Conservation (phyloP, 768 basidiomycete species). For the Termitomyces sp. region DNA sequence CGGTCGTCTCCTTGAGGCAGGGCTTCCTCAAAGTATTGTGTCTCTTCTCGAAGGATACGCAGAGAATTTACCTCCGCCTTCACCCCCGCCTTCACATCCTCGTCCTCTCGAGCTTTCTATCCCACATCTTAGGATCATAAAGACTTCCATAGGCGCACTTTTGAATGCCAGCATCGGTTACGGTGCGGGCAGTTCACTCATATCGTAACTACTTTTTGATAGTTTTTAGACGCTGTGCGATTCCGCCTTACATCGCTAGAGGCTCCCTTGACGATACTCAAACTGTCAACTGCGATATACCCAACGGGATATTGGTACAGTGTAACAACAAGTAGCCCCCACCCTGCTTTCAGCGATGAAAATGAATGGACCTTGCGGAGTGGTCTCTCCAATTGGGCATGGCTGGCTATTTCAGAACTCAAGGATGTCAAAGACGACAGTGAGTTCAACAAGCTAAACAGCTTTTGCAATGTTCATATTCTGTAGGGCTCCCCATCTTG, state of each 20-base stretch:
- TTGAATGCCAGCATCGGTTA: constrained; percentile 75
- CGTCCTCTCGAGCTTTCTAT: constrained; percentile 48
- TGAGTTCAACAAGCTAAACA: constrained; percentile 22
- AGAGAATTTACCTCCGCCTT: constrained; percentile 34
- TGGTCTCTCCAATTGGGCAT: constrained; percentile 69
- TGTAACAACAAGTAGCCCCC: constrained; percentile 15
- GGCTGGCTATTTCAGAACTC: constrained; percentile 69
- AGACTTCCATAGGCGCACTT: constrained; percentile 74
- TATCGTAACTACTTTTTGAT: background rate
- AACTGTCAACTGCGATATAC: constrained; percentile 63
- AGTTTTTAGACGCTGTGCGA: constrained; percentile 62
- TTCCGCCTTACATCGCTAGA: constrained; percentile 63
- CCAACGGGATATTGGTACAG: constrained; percentile 65
- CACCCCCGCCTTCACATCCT: constrained; percentile 23
- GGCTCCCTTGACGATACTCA: constrained; percentile 62
- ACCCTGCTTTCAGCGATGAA: constrained; percentile 19
- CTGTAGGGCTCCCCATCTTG: constrained; percentile 50
- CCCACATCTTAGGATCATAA: constrained; percentile 65
- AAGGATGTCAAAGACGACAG: constrained; percentile 71
- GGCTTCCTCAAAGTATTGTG: constrained; percentile 62
- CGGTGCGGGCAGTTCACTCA: constrained; percentile 37
- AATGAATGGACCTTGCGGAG: constrained; percentile 66
- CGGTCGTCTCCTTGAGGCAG: constrained; percentile 61
- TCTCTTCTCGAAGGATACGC: constrained; percentile 67
- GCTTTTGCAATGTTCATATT: background rate